These are phyloP conservation scores for Cucumis cinereus DNA, from an alignment of 306 rosid genomes.

Conservation along the genomic window DNA sequence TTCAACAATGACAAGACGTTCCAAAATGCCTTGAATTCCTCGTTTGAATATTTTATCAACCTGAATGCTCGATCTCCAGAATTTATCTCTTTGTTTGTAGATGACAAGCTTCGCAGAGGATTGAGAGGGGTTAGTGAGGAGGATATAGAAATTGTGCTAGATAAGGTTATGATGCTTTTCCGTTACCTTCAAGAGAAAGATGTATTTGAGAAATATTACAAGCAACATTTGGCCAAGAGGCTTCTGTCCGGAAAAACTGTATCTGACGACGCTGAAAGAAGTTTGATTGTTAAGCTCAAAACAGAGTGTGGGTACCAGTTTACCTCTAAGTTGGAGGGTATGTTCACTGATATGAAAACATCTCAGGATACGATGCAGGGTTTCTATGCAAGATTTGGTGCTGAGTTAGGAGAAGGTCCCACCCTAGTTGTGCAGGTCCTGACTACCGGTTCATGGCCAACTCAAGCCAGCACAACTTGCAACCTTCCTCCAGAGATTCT, in stretches of 20 bases:
- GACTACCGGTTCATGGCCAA: conserved; percentile 81
- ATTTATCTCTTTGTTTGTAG: conserved; percentile 73
- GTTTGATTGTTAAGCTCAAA: conserved; percentile 76
- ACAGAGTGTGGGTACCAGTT: conserved; percentile 77
- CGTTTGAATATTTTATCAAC: conserved; percentile 69
- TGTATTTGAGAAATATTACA: conserved; percentile 68
- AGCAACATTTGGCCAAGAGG: conserved; percentile 82
- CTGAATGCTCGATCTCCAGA: conserved; percentile 65
- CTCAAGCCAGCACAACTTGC: conserved; percentile 55
- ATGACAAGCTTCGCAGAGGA: conserved; percentile 72
- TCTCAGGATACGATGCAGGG: conserved; percentile 71
- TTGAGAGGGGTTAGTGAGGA: conserved; percentile 82
- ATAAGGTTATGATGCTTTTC: conserved; percentile 76
- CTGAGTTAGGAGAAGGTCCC: conserved; percentile 58
- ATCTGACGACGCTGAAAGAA: conserved; percentile 79
- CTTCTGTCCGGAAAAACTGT: conserved; percentile 70
- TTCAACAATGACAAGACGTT: conserved; percentile 83
- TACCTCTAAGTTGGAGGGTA: conserved; percentile 72
- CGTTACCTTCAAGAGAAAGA: conserved; percentile 79
- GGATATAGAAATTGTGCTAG: conserved; percentile 74
- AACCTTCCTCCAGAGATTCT: conserved; percentile 72
- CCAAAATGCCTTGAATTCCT: conserved; percentile 84
- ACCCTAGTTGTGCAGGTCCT: conserved; percentile 67
- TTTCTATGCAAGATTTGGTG: conserved; percentile 36
- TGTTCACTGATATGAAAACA: conserved; percentile 80